Percentiles rank a stretch among this genome's conserved stretches.
Evolutionary conservation across 805 yeast species (phyloP).

Genomic region (Candida mattraensis): DNA sequence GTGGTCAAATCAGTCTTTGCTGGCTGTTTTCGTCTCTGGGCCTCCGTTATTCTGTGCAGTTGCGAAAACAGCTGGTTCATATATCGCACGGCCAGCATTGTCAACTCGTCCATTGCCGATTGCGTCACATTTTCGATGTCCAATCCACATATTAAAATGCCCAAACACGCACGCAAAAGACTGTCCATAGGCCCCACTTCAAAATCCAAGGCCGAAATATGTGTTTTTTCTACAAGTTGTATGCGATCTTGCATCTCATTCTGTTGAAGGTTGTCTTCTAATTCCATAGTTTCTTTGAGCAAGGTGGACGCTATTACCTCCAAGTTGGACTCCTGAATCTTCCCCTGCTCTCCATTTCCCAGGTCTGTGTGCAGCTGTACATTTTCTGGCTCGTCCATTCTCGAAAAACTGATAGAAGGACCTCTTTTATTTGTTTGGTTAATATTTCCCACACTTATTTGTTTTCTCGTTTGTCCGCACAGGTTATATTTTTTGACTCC

Average conservation of each 20-base stretch:
- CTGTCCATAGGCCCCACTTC: slow-evolving; percentile 32
- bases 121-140: slow-evolving; percentile 29
- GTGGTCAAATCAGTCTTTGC: slow-evolving; percentile 51
- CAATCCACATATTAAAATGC: slow-evolving; percentile 36
- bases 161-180: slow-evolving; percentile 35
- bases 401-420: no score
- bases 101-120: slow-evolving; percentile 40
- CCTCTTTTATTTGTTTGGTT: not conserved
- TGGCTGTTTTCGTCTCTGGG: slow-evolving; percentile 60
- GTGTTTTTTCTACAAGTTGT: no score
- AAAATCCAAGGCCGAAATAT: no score
- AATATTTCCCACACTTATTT: slow-evolving; percentile 1
- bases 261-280: no score
- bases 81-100: slow-evolving; percentile 36
- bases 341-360: no score
- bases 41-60: slow-evolving; percentile 51
- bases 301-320: no score
- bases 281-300: no score
- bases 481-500: no score
- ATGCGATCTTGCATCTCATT: no score
- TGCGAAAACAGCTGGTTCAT: slow-evolving; percentile 39
- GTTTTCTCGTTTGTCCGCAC: not conserved
- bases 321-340: no score
- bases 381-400: no score
- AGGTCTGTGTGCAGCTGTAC: no score